Conservation (phyloP, 768 basidiomycete genomes). For the Trametes elegans region DNA sequence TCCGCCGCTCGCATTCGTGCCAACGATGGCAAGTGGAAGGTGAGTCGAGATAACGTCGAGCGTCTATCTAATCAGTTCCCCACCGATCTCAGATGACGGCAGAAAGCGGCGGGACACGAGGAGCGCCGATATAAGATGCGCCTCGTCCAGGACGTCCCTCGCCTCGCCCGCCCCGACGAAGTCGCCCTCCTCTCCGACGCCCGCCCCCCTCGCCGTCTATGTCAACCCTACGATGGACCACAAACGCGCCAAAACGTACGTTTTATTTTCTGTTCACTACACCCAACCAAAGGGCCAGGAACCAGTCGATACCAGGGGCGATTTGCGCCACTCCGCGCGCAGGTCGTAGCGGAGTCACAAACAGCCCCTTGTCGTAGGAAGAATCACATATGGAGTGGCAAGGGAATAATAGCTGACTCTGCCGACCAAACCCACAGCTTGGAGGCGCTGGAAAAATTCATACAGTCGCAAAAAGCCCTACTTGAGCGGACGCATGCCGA, state of each 20-base stretch:
- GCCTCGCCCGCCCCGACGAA: not conserved
- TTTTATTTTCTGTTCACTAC: not conserved
- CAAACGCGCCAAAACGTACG: constrained; percentile 14
- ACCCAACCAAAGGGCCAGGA: too few relatives aligned
- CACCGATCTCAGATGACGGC: not conserved
- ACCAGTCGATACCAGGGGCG: too few relatives aligned
- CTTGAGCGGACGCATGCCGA: constrained; percentile 62
- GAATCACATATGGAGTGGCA: too few relatives aligned
- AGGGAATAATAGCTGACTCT: too few relatives aligned
- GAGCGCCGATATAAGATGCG: not conserved
- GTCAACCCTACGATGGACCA: constrained; percentile 12
- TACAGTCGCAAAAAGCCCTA: constrained; percentile 56
- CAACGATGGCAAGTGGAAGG: too few relatives aligned
- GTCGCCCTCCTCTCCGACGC: not conserved
- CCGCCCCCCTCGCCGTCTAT: constrained; percentile 6
- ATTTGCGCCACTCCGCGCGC: too few relatives aligned
- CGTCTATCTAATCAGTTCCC: not conserved
- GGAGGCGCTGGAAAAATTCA: constrained; percentile 66
- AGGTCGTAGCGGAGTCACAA: too few relatives aligned
- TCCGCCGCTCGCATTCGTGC: too few relatives aligned
- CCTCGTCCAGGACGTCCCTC: not conserved
- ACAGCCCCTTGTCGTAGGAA: too few relatives aligned
- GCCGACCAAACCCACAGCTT: constrained; percentile 45
- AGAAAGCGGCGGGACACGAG: too few relatives aligned
- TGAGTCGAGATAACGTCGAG: too few relatives aligned